phyloP scores from a whole-genome alignment of 768 basidiomycete species.

The Clitopilus hobsonii region DNA sequence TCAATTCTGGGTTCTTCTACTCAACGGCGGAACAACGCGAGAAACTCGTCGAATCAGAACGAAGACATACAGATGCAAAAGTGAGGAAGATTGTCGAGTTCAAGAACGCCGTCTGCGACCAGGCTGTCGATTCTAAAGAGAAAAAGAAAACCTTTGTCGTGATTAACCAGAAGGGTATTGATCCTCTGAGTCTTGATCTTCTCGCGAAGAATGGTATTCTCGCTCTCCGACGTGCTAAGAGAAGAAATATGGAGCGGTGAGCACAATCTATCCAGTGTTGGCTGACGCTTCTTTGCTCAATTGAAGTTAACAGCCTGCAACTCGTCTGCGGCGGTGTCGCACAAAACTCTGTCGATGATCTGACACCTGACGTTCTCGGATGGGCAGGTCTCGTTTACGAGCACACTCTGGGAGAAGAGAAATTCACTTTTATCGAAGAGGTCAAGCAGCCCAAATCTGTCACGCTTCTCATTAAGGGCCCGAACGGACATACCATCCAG shows the following conservation, averaged over 20 bases:
- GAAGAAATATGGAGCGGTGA: conserved; percentile 98
- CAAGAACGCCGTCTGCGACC: conserved; percentile 95
- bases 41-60: conserved; percentile 96
- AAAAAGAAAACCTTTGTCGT: conserved; percentile 87
- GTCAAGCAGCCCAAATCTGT: conserved; percentile 94
- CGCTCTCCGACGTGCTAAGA: conserved; percentile 90
- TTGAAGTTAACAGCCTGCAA: conserved; percentile 58
- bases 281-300: conserved; percentile 1
- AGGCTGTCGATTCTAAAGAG: conserved; percentile 77
- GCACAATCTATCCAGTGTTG: conserved; percentile 13
- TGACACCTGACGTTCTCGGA: conserved; percentile 86
- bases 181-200: conserved; percentile 93
- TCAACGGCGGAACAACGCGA: conserved; percentile 97
- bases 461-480: conserved; percentile 95
- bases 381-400: conserved; percentile 99
- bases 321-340: conserved; percentile 92
- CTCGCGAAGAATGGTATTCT: conserved; percentile 96
- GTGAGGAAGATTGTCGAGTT: conserved; percentile 95
- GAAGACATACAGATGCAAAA: conserved; percentile 89
- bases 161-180: conserved; percentile 99
- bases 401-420: conserved; percentile 98
- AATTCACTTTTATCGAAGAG: conserved; percentile 96
- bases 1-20: conserved; percentile 99
- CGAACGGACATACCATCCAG: conserved; percentile 91
- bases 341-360: conserved; percentile 97